Evolutionary conservation across 305 asterid species (phyloP), one percentile per base, ranked within the genome.

Genomic region (Galium porrigens): DNA sequence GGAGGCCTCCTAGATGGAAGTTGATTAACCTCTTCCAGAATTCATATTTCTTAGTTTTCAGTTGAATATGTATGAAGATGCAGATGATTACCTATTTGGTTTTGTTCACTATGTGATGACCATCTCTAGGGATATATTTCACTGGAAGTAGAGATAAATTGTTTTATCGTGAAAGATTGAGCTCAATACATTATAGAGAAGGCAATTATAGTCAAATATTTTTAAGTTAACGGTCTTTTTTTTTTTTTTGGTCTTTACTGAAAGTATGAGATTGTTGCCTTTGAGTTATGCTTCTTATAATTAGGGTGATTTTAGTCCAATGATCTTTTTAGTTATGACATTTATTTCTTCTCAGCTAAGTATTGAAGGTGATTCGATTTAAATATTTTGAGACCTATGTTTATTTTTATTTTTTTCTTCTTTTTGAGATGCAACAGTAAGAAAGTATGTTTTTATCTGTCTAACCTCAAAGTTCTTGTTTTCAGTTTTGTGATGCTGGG

Each of bases 401-500:
- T 20, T 32, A 15, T 58, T 58, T 32, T 15, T 15, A 1, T 33
- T 33, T 7, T 34, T 34, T 33, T 33, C 36, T 7, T 7, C 65
- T 8, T 17, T 61, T 61, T 39, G 55, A 14, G 41, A 30, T 63
- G 25, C 48, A 59, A 59, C 20, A 11, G 37, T 22, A 25, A 11
- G 54, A 61, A 8, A 39, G 20, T n/a, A 48, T 48, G 18, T 44
- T 44, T 48, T 48, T 10, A 1, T 69, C 25, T 27, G 17, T 44
- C 18, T 42, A 22, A 61, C 2, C 44, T 33, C 0, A 18, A 6
- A 20, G 20, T 56, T 27, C 30, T 46, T 41, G 41, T 30, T 66
- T 67, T 70, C 81, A 92, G 96, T 79, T 77, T 74, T 92, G 86
- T 76, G 95, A 81, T 72, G 80, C 79, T 48, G 79, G 83, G 74